These are phyloP conservation scores for Waitea zeae DNA, from an alignment of 1,284 basidiomycete genomes.

Conservation along the genomic window DNA sequence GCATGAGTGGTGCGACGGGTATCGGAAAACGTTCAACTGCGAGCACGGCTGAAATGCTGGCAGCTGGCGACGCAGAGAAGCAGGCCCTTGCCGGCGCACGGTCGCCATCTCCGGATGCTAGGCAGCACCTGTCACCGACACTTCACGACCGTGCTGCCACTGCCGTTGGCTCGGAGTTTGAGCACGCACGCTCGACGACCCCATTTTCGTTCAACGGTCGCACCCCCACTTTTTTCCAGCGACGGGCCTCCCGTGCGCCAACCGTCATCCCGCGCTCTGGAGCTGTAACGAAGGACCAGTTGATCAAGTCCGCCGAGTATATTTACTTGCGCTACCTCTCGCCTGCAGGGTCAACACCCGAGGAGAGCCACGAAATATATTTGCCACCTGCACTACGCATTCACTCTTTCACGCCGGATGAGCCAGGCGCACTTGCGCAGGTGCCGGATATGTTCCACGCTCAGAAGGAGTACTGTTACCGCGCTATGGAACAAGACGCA, in stretches of 20 bases:
- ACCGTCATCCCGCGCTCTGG: constrained; percentile 81
- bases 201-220: constrained; percentile 62
- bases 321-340: constrained; percentile 91
- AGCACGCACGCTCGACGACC: constrained; percentile 47
- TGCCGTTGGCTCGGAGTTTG: constrained; percentile 19
- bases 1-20: constrained; percentile 25
- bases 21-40: constrained; percentile 58
- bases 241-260: constrained; percentile 64
- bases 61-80: constrained; percentile 52
- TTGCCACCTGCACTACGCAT: constrained; percentile 77
- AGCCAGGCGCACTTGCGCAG: constrained; percentile 67
- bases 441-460: constrained; percentile 95
- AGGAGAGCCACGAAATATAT: constrained; percentile 85
- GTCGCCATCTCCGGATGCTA: constrained; percentile 30
- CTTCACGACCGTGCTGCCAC: too few relatives aligned
- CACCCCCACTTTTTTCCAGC: constrained; percentile 55
- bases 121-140: constrained; percentile 29
- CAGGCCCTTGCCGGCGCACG: constrained; percentile 29
- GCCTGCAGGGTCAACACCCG: constrained; percentile 45
- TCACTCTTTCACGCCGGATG: constrained; percentile 56
- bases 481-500: constrained; percentile 94
- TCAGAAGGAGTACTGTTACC: constrained; percentile 95
- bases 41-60: constrained; percentile 49
- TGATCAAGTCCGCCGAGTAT: constrained; percentile 86
- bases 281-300: constrained; percentile 79